Base-by-base conservation (phyloP, 306 rosid species). In the Pyrus bretschneideri region DNA sequence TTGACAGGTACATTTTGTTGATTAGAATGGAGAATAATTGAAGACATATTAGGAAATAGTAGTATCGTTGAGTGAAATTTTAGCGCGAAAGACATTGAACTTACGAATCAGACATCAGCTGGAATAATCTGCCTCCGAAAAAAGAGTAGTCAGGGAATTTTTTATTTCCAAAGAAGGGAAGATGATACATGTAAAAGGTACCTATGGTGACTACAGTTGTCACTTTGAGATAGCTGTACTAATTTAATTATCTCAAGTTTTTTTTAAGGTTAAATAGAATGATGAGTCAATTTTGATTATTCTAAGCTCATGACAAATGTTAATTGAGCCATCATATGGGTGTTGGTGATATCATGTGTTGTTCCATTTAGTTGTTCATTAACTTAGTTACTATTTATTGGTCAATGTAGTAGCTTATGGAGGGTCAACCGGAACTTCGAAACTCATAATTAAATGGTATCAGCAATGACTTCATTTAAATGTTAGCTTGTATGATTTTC, bases 81-180 rank as follows among this genome's bases (percentile, higher is more conserved):
- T 61, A 30, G 78, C 27, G 4, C 9, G 7, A 66, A 74, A 18
- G 35, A 21, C 70, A 46, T 74, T 74, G 78, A 74, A 62, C 70
- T 62, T 3, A 27, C 14, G 30, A 29, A 13, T 10, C 70, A 9
- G 25, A 73, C 65, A 60, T 73, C 38, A 22, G 67, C 67, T 72
- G 30, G 55, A 58, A 29, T 52, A 58, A 29, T 52, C 54, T 19
- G 4, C 35, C 70, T 19, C 15, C 27, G 19, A 35, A 23, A 33
- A 38, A n/a, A 61, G 67, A 22, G 40, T 12, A 2, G 31, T 35
- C 40, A 4, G 46, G 61, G 30, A 61, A 42, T 2, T 10, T 27
- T 44, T 46, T 74, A 49, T 62, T 62, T 64, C 45, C 30, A 62
- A 23, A 63, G 3, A 11, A 74, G 31, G 78, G 49, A 62, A 44